Percentiles rank a stretch among this genome's conserved stretches.
These are phyloP conservation scores for Mycena haematopus DNA, from an alignment of 768 basidiomycete genomes.

Conservation along the genomic window DNA sequence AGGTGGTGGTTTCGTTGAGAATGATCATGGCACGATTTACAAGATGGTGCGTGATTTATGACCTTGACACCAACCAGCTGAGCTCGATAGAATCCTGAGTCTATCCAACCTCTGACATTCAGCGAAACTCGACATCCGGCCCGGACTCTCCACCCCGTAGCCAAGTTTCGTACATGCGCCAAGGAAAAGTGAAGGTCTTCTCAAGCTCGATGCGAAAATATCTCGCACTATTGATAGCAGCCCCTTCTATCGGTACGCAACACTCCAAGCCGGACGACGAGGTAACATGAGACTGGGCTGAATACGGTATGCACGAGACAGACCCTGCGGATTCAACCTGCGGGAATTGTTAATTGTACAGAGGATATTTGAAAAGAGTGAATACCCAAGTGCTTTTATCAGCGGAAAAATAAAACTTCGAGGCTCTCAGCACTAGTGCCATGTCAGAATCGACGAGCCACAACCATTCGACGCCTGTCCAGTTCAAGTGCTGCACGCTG, in stretches of 20 bases:
- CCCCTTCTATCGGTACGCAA: conserved; percentile 9
- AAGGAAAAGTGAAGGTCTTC: background rate
- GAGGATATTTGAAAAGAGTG: background rate
- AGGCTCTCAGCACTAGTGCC: conserved; percentile 37
- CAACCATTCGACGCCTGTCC: conserved; percentile 34
- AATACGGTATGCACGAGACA: conserved; percentile 8
- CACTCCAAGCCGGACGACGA: conserved; percentile 9
- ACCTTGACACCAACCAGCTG: too few relatives aligned
- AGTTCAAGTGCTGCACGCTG: conserved; percentile 33
- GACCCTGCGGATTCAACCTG: conserved; percentile 7
- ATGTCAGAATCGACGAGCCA: conserved; percentile 45
- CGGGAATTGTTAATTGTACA: background rate
- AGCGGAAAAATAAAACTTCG: conserved; percentile 37
- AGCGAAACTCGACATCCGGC: background rate
- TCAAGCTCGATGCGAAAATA: conserved; percentile 17
- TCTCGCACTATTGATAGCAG: conserved; percentile 2
- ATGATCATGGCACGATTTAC: too few relatives aligned
- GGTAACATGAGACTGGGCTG: background rate
- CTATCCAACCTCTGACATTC: too few relatives aligned
- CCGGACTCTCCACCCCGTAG: background rate
- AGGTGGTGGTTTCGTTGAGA: too few relatives aligned
- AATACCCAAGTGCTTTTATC: conserved; percentile 40
- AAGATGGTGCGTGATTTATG: too few relatives aligned
- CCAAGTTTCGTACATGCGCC: conserved; percentile 27
- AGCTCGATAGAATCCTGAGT: too few relatives aligned